Evolutionary conservation across 768 basidiomycete genomes (phyloP), one percentile per base, ranked within the genome.

Genomic region (Mycena olivaceomarginata): DNA sequence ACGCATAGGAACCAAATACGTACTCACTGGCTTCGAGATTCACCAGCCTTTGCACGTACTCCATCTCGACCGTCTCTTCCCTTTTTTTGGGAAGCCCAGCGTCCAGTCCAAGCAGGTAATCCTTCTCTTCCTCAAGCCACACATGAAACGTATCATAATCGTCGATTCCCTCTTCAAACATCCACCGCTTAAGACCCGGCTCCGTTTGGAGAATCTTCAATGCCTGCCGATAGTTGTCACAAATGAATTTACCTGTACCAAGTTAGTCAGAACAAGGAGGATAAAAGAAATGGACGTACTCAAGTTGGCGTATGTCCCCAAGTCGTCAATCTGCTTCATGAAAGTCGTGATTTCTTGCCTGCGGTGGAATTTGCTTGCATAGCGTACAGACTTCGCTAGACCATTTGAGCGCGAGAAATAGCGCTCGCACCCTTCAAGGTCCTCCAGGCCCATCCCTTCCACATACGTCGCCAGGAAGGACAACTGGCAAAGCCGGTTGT

Each of bases 271-370:
- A 22, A 22, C 20, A 56, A 22, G n/a, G 53, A 56, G 8, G n/a
- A 22, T 22, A 56, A n/a, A 56, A 22, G n/a, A 56, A 22, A 56
- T 8, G n/a, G n/a, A 56, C 22, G 53, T 22, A 56, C 53, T 56
- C 53, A 56, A 22, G n/a, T 56, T 56, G 53, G 53, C 53, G 22
- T 56, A 56, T 22, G 53, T 56, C 53, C 22, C 53, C 9, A 56
- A 22, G n/a, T 56, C 53, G n/a, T 56, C 53, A 22, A 56, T 56
- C 53, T 56, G 53, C 53, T 22, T 56, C 53, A 56, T 56, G 53
- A 56, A 56, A 56, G n/a, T 22, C 20, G 53, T 56, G n/a, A 56
- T 56, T n/a, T 56, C 53, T 22, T 56, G 48, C 15, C 48, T 51
- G 12, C 8, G 48, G 15, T 51, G 48, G 16, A 51, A 51, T 18